Evolutionary conservation across 1,284 basidiomycete species (phyloP), one percentile per base, ranked within the genome.

Genomic region (Phellopilus nigrolimitatus): DNA sequence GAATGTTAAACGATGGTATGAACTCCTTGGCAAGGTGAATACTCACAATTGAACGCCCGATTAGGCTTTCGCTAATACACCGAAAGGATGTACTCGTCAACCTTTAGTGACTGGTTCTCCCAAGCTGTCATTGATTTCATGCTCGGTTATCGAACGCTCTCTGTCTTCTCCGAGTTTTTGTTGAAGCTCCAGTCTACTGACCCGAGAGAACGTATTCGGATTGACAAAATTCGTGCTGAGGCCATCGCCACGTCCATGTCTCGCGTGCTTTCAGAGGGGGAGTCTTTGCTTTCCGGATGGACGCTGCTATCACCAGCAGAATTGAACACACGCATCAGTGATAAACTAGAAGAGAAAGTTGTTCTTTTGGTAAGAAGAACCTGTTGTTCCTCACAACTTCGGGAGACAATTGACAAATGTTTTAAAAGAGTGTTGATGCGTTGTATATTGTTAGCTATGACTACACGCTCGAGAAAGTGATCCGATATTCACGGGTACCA

Each of bases 101-200:
- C 88, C 2, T 91, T 95, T 61, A 86, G 87, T 53, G 95, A 98
- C 69, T 98, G 95, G 82, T 99, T 97, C 70, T 86, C 82, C 47
- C 95, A 99, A 71, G 90, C 93, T 1, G 89, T 93, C 44, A 92
- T 95, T 59, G 92, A 95, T 64, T 97, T 87, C 64, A 82, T 91
- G 74, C 82, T 93, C 44, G 94, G 94, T 22, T 84, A 93, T 65
- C 86, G 94, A 52, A 87, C 84, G 0, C 64, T 84, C 19, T 77
- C 86, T 28, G 91, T 95, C 3, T 97, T 97, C 68, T 87, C 90
- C 30, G 94, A 97, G 66, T 97, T 97, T 65, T 71, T 95, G 46
- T 75, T 88, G 54, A 91, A 84, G 59, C 72, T 97, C 44, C 85
- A 88, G 60, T 90, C 88, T 7, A 88, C 88, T 10, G 95, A 99